Percentiles rank a stretch among this genome's conserved stretches.
Evolutionary conservation across 2,329 filamentous ascomycete species (phyloP).

Genomic region (Sporothrix sp.): DNA sequence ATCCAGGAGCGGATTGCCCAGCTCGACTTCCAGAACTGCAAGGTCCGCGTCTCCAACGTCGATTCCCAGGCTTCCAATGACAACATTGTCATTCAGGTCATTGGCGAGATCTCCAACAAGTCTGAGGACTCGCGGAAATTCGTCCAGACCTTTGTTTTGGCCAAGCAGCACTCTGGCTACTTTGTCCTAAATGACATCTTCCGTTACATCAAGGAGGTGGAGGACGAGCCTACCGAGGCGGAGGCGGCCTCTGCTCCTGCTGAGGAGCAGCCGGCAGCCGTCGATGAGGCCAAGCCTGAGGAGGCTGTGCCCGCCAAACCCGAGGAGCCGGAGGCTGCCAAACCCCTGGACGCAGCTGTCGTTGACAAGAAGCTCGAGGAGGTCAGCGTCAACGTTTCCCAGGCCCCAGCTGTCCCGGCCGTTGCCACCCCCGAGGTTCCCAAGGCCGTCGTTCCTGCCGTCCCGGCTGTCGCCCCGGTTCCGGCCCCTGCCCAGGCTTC

Average conservation of each 20-base stretch:
- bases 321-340: slow-evolving; percentile 15
- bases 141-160: slow-evolving; percentile 93
- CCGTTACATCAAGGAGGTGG: slow-evolving; percentile 79
- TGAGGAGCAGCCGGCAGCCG: slow-evolving; percentile 21
- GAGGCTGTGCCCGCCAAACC: slow-evolving; percentile 23
- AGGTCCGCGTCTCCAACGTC: slow-evolving; percentile 95
- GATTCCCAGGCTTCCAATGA: slow-evolving; percentile 88
- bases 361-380: slow-evolving; percentile 73
- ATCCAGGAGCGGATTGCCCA: slow-evolving; percentile 93
- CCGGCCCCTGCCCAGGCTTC: slow-evolving; percentile 22
- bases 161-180: slow-evolving; percentile 91
- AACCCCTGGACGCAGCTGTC: slow-evolving; percentile 37
- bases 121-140: slow-evolving; percentile 87
- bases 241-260: slow-evolving; percentile 18
- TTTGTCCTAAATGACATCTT: slow-evolving; percentile 98
- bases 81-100: slow-evolving; percentile 95
- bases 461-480: slow-evolving; percentile 20
- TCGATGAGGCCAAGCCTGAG: slow-evolving; percentile 24
- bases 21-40: slow-evolving; percentile 93
- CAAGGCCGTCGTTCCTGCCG: slow-evolving; percentile 26
- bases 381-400: slow-evolving; percentile 24
- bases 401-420: slow-evolving; percentile 34
- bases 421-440: slow-evolving; percentile 28
- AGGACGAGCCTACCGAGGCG: slow-evolving; percentile 54
- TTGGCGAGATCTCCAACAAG: slow-evolving; percentile 96